These are phyloP conservation scores for Cylindrodendrum hubeiense DNA, from an alignment of 2,329 filamentous ascomycete species.

Conservation along the genomic window DNA sequence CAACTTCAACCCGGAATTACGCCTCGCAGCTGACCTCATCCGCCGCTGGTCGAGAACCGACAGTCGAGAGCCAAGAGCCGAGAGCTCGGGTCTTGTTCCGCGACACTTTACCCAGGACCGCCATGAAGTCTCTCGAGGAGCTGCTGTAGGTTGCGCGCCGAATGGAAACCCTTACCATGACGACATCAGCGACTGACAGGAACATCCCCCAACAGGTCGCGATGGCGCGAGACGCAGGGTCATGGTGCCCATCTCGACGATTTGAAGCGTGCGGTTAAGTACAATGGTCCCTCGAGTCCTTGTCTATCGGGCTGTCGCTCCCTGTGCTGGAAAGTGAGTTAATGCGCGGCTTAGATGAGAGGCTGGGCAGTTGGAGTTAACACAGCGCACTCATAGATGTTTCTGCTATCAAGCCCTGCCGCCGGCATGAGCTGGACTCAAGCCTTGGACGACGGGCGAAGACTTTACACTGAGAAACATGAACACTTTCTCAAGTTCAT, in stretches of 20 bases:
- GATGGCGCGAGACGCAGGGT: constrained; percentile 75
- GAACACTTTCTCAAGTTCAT: constrained; percentile 85
- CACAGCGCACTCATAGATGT: constrained; percentile 65
- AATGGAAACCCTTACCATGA: constrained; percentile 15
- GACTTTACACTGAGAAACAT: constrained; percentile 78
- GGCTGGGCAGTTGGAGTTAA: constrained; percentile 1
- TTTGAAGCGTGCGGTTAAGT: constrained; percentile 73
- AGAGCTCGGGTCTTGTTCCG: background rate
- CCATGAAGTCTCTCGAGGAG: constrained; percentile 55
- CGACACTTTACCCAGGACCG: constrained; percentile 20
- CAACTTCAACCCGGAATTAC: constrained; percentile 10
- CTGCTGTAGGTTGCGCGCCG: constrained; percentile 48
- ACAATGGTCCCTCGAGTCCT: constrained; percentile 69
- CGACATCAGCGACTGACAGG: constrained; percentile 36
- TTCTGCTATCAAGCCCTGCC: constrained; percentile 80
- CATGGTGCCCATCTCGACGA: constrained; percentile 69
- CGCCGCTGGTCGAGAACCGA: constrained; percentile 7
- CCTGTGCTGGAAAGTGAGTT: constrained; percentile 86
- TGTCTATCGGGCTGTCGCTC: constrained; percentile 83
- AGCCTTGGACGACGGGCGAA: constrained; percentile 75
- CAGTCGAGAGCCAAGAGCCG: background rate
- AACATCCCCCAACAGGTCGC: constrained; percentile 61
- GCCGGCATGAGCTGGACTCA: constrained; percentile 76
- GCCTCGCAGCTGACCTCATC: constrained; percentile 14
- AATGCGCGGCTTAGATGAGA: background rate